Base-by-base conservation (phyloP, 176 grass and related monocot genomes). In the Rhynchospora pubera region DNA sequence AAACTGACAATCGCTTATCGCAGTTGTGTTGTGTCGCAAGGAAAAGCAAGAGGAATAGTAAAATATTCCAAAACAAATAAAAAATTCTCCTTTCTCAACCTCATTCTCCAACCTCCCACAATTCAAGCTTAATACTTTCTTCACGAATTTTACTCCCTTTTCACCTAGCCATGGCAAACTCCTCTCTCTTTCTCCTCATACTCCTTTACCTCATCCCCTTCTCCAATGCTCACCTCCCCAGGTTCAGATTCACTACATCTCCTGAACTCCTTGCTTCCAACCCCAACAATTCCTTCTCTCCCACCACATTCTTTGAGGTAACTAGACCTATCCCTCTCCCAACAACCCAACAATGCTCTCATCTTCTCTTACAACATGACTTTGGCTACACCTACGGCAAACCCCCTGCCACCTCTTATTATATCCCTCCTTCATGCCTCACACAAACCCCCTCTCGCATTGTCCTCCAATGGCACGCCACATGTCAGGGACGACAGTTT, bases 271-370 rank as follows among this genome's bases (percentile, higher is more conserved):
- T 83, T 44, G 30, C 7, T 39, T 72, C 39, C 26, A 83, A 91
- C 64, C 9, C 85, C 61, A 78, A 83, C 11, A 19, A 77, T 8
- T 85, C 86, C 1, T 84, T 82, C 89, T 59, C 87, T 8, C 85
- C 73, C 69, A 84, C 61, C 48, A 91, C 87, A 28, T 94, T 91
- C 87, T 94, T 94, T 73, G 92, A 94, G 92, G 92, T 94, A 65
- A 83, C 86, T 57, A 84, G 85, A 2, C 92, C 92, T 72, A 83
- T 94, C 50, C 85, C 48, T 7, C 85, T 88, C 46, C 89, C 89
- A 32, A 85, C 83, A 87, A 85, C 72, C 3, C 84, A 83, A 0
- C 79, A 79, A 24, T 97, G 93, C 80, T 97, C 93, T 65, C 77
- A 83, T 44, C 88, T 87, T 4, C 83, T 97, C 57, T 87, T 97